Percentiles rank a stretch among this genome's conserved stretches.
phyloP scores from a whole-genome alignment of 306 rosid species.

The Styphnolobium japonicum region DNA sequence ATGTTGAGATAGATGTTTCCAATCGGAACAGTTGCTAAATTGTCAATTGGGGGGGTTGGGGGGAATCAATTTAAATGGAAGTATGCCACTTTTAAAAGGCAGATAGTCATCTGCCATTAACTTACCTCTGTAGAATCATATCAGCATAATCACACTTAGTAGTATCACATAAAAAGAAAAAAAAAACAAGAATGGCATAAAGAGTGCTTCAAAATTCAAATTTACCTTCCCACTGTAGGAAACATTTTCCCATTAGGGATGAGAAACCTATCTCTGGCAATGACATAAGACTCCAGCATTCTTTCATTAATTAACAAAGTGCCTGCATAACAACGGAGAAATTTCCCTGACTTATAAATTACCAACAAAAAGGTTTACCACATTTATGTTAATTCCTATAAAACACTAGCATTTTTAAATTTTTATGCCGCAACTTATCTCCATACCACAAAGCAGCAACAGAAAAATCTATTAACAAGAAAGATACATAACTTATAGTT shows the following conservation, averaged over 20 bases:
- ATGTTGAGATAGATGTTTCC: not conserved
- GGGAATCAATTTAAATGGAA: not conserved
- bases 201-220: not conserved
- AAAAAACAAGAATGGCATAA: not conserved
- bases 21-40: not conserved
- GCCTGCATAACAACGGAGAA: slow-evolving; percentile 40
- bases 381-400: not conserved
- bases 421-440: not conserved
- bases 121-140: not conserved
- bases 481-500: not conserved
- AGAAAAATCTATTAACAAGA: not conserved
- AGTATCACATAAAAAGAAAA: not conserved
- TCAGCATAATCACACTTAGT: not conserved
- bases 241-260: slow-evolving; percentile 77
- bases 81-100: not conserved
- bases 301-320: slow-evolving; percentile 81
- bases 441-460: not conserved
- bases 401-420: not conserved
- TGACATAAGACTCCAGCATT: slow-evolving; percentile 89
- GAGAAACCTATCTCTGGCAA: slow-evolving; percentile 85
- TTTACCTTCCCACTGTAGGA: slow-evolving; percentile 79
- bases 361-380: not conserved
- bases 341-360: not conserved
- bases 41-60: not conserved
- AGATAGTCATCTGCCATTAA: not conserved